Evolutionary conservation across 257 asterid species (phyloP).

Genomic region (Nicotiana knightiana): DNA sequence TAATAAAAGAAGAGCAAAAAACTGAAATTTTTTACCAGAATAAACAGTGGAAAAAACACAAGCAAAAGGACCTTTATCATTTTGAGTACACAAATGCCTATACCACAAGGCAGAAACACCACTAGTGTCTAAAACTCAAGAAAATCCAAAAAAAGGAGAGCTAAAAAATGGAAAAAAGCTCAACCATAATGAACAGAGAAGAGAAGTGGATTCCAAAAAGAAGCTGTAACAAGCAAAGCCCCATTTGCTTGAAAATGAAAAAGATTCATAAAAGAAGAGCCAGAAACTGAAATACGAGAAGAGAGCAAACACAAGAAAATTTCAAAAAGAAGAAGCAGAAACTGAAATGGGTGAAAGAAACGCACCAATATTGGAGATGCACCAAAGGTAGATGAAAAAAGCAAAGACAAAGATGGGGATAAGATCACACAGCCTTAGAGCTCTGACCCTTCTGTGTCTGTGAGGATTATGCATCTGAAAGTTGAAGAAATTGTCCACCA

Average conservation of each 20-base stretch:
- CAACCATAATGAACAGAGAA: not conserved
- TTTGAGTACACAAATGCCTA: not conserved
- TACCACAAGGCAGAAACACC: not conserved
- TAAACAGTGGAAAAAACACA: not conserved
- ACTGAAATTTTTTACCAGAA: not conserved
- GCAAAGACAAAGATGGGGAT: not conserved
- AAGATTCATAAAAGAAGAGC: not conserved
- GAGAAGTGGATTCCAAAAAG: too few relatives aligned
- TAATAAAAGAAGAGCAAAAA: not conserved
- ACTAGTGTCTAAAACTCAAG: not conserved
- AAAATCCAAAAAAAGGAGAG: not conserved
- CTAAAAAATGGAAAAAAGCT: not conserved
- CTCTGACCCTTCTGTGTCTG: not conserved
- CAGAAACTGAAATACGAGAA: not conserved
- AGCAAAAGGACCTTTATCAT: not conserved
- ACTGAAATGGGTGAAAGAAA: not conserved
- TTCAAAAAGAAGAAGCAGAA: not conserved
- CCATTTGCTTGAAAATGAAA: not conserved
- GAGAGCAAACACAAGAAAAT: not conserved
- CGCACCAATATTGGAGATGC: not conserved
- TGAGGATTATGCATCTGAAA: not conserved
- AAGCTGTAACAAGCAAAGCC: not conserved
- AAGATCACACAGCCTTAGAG: not conserved
- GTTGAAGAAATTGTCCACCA: not conserved
- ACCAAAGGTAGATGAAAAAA: not conserved